These are phyloP conservation scores for Aspergillus caelatus DNA, from an alignment of 2,329 filamentous ascomycete genomes.

Conservation along the genomic window DNA sequence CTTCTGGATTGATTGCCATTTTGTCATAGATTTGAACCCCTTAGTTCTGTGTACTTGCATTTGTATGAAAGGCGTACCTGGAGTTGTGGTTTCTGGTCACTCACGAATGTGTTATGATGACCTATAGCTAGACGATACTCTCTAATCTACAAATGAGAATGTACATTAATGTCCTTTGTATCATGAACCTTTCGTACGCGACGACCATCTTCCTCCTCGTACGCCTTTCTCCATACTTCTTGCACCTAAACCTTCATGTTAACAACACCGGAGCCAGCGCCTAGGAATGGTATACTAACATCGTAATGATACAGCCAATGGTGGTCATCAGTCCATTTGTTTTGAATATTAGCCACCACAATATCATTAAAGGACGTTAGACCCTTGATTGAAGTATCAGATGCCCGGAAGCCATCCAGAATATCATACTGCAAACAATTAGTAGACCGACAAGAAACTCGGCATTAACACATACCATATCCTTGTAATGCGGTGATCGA, in stretches of 20 bases:
- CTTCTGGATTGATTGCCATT: fast-evolving
- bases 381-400: background rate
- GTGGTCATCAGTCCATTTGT: slow-evolving; percentile 13
- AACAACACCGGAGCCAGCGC: background rate
- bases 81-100: background rate
- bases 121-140: background rate
- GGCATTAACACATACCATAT: slow-evolving; percentile 1
- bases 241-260: slow-evolving; percentile 8
- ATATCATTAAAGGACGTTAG: slow-evolving; percentile 10
- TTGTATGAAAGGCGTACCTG: no score
- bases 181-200: background rate
- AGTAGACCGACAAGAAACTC: background rate
- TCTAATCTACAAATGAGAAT: slow-evolving; percentile 1
- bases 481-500: slow-evolving; percentile 14
- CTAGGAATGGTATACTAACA: background rate
- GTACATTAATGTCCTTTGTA: background rate
- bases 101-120: background rate
- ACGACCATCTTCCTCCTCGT: slow-evolving; percentile 9
- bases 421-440: slow-evolving; percentile 9
- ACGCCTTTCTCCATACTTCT: slow-evolving; percentile 10
- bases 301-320: slow-evolving; percentile 16
- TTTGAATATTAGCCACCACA: background rate
- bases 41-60: background rate
- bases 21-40: fast-evolving
- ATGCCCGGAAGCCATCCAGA: slow-evolving; percentile 7